Percentiles rank a stretch among this genome's conserved stretches.
These are phyloP conservation scores for Myrica gale DNA, from an alignment of 306 rosid species.

Conservation along the genomic window DNA sequence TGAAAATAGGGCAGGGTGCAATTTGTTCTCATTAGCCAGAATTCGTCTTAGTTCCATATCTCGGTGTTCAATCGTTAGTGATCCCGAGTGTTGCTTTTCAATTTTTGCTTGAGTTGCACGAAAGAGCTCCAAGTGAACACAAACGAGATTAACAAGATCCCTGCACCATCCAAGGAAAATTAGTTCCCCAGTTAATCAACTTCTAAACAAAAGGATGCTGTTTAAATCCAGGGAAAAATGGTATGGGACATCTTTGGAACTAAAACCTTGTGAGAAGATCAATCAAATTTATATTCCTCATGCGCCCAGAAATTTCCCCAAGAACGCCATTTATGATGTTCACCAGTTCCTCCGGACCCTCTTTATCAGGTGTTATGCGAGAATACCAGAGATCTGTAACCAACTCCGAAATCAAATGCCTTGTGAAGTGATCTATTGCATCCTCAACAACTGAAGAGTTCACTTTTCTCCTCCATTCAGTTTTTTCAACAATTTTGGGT, in stretches of 20 bases:
- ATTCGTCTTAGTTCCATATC: conserved; percentile 64
- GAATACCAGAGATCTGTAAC: conserved; percentile 93
- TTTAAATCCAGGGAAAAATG: conserved; percentile 9
- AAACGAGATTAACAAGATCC: conserved; percentile 78
- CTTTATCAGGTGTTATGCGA: conserved; percentile 81
- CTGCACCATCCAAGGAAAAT: conserved; percentile 48
- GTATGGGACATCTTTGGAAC: conserved; percentile 21
- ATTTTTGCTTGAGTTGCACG: conserved; percentile 76
- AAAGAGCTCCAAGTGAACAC: conserved; percentile 86
- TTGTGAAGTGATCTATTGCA: conserved; percentile 77
- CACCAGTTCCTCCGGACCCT: conserved; percentile 90
- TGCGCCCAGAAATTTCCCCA: conserved; percentile 85
- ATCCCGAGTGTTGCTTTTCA: conserved; percentile 48
- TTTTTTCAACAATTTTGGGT: conserved; percentile 52
- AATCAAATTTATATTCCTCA: conserved; percentile 84
- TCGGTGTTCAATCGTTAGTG: conserved; percentile 57
- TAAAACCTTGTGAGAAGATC: conserved; percentile 86
- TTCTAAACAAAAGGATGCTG: conserved; percentile 13
- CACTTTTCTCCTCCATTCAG: conserved; percentile 86
- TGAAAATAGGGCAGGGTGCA: conserved; percentile 98
- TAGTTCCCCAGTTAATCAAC: conserved; percentile 39
- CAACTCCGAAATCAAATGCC: conserved; percentile 92
- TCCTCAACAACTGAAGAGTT: conserved; percentile 90
- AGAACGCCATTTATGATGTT: conserved; percentile 64
- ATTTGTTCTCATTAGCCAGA: conserved; percentile 74